Evolutionary conservation across 148 eudicot species (phyloP).

Genomic region (Rhododendron molle): DNA sequence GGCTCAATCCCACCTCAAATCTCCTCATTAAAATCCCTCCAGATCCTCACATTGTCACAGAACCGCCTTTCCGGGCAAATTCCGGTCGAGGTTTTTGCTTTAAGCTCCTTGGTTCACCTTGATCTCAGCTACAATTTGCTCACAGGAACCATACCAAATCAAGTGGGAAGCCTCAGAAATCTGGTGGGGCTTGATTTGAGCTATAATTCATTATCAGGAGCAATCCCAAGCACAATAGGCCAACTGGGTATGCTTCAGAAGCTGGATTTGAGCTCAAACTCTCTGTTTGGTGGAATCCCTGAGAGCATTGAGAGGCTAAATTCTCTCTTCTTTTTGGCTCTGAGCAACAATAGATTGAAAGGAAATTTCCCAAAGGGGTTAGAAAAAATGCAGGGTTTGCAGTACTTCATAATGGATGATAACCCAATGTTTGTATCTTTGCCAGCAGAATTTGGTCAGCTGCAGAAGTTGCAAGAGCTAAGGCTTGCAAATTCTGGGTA

Average conservation of each 20-base stretch:
- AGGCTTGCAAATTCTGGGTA: slow-evolving; percentile 64
- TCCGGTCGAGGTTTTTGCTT: slow-evolving; percentile 34
- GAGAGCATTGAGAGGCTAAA: slow-evolving; percentile 32
- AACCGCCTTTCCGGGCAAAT: slow-evolving; percentile 49
- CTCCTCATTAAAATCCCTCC: slow-evolving; percentile 49
- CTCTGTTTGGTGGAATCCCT: slow-evolving; percentile 49
- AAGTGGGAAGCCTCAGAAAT: slow-evolving; percentile 43
- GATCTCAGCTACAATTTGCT: slow-evolving; percentile 71
- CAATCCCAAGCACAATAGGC: slow-evolving; percentile 57
- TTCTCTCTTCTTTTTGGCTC: slow-evolving; percentile 50
- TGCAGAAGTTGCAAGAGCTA: slow-evolving; percentile 60
- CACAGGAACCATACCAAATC: slow-evolving; percentile 40
- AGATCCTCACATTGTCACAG: slow-evolving; percentile 72
- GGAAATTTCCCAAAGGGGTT: slow-evolving; percentile 48
- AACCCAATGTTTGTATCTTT: slow-evolving; percentile 59
- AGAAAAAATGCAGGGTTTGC: slow-evolving; percentile 36
- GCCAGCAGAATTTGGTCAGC: slow-evolving; percentile 41
- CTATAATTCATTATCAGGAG: slow-evolving; percentile 54
- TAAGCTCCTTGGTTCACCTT: slow-evolving; percentile 52
- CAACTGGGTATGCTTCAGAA: slow-evolving; percentile 59
- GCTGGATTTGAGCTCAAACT: slow-evolving; percentile 73
- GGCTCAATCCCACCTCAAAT: slow-evolving; percentile 62
- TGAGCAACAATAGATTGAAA: slow-evolving; percentile 49
- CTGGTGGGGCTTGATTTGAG: slow-evolving; percentile 74
- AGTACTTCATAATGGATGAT: slow-evolving; percentile 68